These are phyloP conservation scores for Phenoliferia sp. DNA, from an alignment of 1,284 basidiomycete species.

Conservation along the genomic window DNA sequence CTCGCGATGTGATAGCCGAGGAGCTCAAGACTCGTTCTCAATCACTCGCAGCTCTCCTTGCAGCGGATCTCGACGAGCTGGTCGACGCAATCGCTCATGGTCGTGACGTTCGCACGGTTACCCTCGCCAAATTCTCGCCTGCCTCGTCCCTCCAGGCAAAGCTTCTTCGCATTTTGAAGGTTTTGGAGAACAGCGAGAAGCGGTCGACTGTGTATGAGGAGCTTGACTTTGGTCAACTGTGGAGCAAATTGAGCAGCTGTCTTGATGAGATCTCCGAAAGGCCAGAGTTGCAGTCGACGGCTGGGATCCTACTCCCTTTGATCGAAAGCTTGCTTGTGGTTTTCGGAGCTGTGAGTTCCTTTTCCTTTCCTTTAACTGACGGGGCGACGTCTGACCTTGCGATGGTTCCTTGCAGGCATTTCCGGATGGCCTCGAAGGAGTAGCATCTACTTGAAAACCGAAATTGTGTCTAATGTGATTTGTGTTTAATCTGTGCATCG, in stretches of 20 bases:
- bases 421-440: too few species aligned
- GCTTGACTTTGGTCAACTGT: constrained; percentile 78
- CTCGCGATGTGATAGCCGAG: constrained; percentile 76
- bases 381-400: too few species aligned
- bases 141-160: constrained; percentile 90
- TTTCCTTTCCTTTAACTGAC: neutral
- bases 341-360: constrained; percentile 45
- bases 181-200: constrained; percentile 81
- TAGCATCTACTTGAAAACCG: too few species aligned
- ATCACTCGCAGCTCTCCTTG: constrained; percentile 70
- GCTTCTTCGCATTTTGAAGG: constrained; percentile 84
- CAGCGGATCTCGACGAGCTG: constrained; percentile 71
- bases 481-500: too few species aligned
- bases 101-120: constrained; percentile 58
- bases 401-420: too few species aligned
- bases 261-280: constrained; percentile 74
- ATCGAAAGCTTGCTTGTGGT: constrained; percentile 98
- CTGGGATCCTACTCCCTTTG: constrained; percentile 81
- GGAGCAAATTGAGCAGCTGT: constrained; percentile 80
- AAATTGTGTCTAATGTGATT: too few species aligned
- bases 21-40: constrained; percentile 80
- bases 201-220: constrained; percentile 75
- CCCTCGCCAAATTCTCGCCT: constrained; percentile 76
- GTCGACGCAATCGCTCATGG: constrained; percentile 57
- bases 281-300: constrained; percentile 74